Percentiles rank a stretch among this genome's conserved stretches.
Evolutionary conservation across 768 basidiomycete genomes (phyloP).

Genomic region (Auricularia sp.): DNA sequence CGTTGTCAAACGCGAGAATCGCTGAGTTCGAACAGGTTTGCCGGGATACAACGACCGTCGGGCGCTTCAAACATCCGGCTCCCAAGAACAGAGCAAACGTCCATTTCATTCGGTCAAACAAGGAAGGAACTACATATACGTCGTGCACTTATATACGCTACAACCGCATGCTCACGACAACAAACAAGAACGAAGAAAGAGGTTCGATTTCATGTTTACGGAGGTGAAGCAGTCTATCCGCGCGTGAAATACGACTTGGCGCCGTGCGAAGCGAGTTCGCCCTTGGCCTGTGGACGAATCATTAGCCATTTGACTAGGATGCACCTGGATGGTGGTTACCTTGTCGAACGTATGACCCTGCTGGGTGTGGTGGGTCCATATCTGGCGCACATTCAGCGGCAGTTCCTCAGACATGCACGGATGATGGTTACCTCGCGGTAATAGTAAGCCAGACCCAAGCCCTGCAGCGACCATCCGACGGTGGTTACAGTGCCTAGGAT

Average conservation of each 20-base stretch:
- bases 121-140: background rate
- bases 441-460: slow-evolving; percentile 68
- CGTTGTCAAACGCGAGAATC: too few species aligned
- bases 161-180: background rate
- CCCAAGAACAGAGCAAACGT: background rate
- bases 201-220: background rate
- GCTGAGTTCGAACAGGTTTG: background rate
- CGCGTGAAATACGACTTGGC: slow-evolving; percentile 83
- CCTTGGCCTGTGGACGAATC: slow-evolving; percentile 38
- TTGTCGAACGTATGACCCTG: slow-evolving; percentile 85
- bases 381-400: slow-evolving; percentile 29
- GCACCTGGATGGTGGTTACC: slow-evolving; percentile 11
- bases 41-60: background rate
- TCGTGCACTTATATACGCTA: background rate
- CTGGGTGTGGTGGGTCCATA: slow-evolving; percentile 67
- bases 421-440: slow-evolving; percentile 53
- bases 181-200: background rate
- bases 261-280: slow-evolving; percentile 73
- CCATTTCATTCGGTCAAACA: background rate
- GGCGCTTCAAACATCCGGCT: background rate
- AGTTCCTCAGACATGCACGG: slow-evolving; percentile 6
- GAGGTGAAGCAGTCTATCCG: slow-evolving; percentile 34
- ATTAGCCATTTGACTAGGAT: slow-evolving; percentile 25
- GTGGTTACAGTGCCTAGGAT: slow-evolving; percentile 74
- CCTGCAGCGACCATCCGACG: slow-evolving; percentile 81